phyloP scores from a whole-genome alignment of 352 stramenopile species.

The Globisporangium uncinulatum region DNA sequence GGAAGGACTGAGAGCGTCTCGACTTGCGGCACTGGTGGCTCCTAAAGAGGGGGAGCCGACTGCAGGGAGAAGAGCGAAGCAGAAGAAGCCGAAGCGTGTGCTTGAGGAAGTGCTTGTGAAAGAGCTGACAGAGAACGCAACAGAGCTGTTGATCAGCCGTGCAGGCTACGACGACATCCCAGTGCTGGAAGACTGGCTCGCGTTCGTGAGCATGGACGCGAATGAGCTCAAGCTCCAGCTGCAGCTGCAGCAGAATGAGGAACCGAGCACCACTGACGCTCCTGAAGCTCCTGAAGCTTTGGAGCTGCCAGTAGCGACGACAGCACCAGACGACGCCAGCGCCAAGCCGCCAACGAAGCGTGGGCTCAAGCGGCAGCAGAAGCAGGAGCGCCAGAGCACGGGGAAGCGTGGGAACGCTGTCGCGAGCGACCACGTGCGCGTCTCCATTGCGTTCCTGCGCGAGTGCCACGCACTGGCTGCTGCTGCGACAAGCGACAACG shows the following conservation, averaged over 20 bases:
- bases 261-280: no score
- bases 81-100: constrained; percentile 16
- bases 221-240: constrained; percentile 1
- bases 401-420: not conserved
- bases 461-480: constrained; percentile 11
- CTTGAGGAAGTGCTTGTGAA: constrained; percentile 36
- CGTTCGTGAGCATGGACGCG: constrained; percentile 18
- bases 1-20: constrained; percentile 23
- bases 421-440: constrained; percentile 37
- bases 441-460: constrained; percentile 44
- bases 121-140: constrained; percentile 61
- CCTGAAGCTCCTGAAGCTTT: not conserved
- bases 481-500: not conserved
- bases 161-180: constrained; percentile 23
- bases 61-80: constrained; percentile 11
- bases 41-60: not conserved
- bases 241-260: no score
- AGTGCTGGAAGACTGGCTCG: constrained; percentile 38
- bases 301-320: not conserved
- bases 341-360: constrained; percentile 9
- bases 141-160: constrained; percentile 56
- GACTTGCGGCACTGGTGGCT: constrained; percentile 14
- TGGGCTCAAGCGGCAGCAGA: constrained; percentile 20
- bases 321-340: not conserved
- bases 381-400: constrained; percentile 3